phyloP scores from a whole-genome alignment of 768 basidiomycete species.

The Rhodotorula sphaerocarpa region DNA sequence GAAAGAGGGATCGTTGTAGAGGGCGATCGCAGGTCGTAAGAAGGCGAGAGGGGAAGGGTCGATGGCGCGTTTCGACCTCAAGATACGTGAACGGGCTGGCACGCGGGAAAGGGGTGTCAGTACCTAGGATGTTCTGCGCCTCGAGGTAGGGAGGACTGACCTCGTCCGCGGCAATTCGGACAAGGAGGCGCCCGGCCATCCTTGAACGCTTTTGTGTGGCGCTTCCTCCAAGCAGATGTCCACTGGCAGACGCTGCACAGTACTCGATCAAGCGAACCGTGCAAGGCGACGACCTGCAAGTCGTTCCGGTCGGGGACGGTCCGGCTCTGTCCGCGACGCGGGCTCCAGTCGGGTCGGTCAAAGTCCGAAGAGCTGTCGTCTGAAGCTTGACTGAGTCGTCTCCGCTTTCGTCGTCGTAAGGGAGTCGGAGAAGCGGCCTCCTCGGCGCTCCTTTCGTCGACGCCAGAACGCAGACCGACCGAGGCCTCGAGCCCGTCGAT shows the following conservation, averaged over 20 bases:
- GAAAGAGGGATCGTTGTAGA: constrained; percentile 68
- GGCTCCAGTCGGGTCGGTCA: background rate
- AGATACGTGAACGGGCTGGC: constrained; percentile 48
- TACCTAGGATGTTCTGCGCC: background rate
- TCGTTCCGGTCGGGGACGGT: background rate
- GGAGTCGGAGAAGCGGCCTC: background rate
- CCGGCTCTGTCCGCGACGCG: background rate
- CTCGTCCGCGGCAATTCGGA: constrained; percentile 69
- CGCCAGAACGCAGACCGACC: constrained; percentile 53
- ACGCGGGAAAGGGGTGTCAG: constrained; percentile 49
- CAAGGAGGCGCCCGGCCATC: constrained; percentile 70
- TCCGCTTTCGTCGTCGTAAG: background rate
- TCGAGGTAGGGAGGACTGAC: constrained; percentile 53
- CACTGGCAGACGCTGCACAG: constrained; percentile 71
- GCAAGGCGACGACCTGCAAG: constrained; percentile 19
- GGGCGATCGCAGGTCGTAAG: constrained; percentile 85
- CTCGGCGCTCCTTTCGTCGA: background rate
- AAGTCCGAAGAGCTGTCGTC: constrained; percentile 8
- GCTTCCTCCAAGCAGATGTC: constrained; percentile 60
- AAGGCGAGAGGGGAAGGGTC: constrained; percentile 51
- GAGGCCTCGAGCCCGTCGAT: constrained; percentile 87
- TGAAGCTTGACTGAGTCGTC: too few relatives aligned
- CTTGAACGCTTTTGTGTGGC: constrained; percentile 58
- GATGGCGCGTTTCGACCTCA: constrained; percentile 52
- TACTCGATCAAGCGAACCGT: constrained; percentile 8